These are phyloP conservation scores for Phytopythium vexans DNA, from an alignment of 352 stramenopile species.

Conservation along the genomic window DNA sequence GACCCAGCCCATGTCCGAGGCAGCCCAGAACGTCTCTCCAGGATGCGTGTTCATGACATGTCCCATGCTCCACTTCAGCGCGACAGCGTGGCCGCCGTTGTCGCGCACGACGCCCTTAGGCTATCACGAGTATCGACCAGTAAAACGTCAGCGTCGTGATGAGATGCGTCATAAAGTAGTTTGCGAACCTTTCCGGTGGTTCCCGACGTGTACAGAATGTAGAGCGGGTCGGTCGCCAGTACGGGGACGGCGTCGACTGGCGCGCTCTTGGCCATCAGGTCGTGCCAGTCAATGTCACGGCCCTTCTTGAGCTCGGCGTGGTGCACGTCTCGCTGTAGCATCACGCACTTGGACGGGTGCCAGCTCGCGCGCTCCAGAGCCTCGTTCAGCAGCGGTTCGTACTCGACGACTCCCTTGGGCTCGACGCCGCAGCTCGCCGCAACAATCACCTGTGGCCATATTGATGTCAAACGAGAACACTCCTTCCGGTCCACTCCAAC, in stretches of 20 bases:
- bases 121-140: conserved; percentile 3
- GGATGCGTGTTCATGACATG: conserved; percentile 68
- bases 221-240: conserved; percentile 60
- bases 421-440: conserved; percentile 62
- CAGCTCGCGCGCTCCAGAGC: conserved; percentile 54
- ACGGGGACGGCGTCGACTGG: conserved; percentile 45
- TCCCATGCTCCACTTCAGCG: conserved; percentile 87
- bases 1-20: conserved; percentile 89
- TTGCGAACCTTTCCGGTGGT: conserved; percentile 47
- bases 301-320: conserved; percentile 36
- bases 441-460: conserved; percentile 31
- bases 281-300: conserved; percentile 52
- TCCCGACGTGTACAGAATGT: conserved; percentile 80
- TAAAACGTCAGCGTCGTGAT: neutral
- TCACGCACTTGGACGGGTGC: conserved; percentile 43
- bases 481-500: too few species aligned
- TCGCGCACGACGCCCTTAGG: conserved; percentile 80
- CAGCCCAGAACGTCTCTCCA: conserved; percentile 83
- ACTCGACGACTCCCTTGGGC: conserved; percentile 63
- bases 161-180: neutral
- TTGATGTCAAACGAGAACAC: neutral
- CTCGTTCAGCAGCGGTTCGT: conserved; percentile 70
- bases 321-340: conserved; percentile 63
- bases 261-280: conserved; percentile 35
- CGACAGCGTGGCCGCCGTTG: conserved; percentile 73